A percentile compares a stretch with the other conserved stretches of the same genome.
phyloP scores from a whole-genome alignment of 495 filamentous ascomycete species.

The Paragyromitra xinjiangensis region DNA sequence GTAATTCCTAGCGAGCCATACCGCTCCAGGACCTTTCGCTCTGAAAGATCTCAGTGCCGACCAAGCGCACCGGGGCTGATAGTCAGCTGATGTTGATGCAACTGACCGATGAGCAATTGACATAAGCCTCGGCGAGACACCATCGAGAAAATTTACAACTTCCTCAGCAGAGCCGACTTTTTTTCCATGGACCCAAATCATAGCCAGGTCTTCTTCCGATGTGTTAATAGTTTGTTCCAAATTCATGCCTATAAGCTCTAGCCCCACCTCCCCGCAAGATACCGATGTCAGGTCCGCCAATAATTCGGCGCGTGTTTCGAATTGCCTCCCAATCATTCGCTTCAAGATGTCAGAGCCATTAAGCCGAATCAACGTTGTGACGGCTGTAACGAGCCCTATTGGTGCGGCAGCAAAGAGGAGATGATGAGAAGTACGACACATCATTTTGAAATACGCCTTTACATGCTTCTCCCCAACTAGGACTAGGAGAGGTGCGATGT shows the following conservation, averaged over 20 bases:
- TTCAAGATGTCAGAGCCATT: slow-evolving; percentile 10
- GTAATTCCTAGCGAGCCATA: slow-evolving; percentile 24
- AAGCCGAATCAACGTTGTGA: slow-evolving; percentile 44
- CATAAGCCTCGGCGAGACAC: neutral
- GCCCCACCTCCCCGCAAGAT: slow-evolving; percentile 32
- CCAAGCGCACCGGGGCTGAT: slow-evolving; percentile 2
- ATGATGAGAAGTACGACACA: slow-evolving; percentile 38
- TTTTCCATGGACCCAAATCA: slow-evolving; percentile 41
- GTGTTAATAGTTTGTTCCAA: slow-evolving; percentile 37
- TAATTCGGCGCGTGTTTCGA: slow-evolving; percentile 40
- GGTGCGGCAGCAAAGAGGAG: slow-evolving; percentile 44
- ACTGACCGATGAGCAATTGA: neutral
- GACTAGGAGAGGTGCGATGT: slow-evolving; percentile 43
- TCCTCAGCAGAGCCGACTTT: neutral
- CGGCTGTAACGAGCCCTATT: slow-evolving; percentile 48
- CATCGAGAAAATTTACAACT: neutral
- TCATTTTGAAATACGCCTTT: slow-evolving; percentile 50
- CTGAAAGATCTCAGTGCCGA: neutral
- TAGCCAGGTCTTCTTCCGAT: slow-evolving; percentile 14
- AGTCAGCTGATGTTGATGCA: neutral
- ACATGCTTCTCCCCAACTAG: slow-evolving; percentile 49
- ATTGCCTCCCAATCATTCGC: slow-evolving; percentile 44
- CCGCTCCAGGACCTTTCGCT: slow-evolving; percentile 9
- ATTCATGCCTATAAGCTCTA: slow-evolving; percentile 32
- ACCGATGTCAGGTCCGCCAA: slow-evolving; percentile 43